Base-by-base conservation (phyloP, 805 yeast genomes). In the Yarrowia bubula region DNA sequence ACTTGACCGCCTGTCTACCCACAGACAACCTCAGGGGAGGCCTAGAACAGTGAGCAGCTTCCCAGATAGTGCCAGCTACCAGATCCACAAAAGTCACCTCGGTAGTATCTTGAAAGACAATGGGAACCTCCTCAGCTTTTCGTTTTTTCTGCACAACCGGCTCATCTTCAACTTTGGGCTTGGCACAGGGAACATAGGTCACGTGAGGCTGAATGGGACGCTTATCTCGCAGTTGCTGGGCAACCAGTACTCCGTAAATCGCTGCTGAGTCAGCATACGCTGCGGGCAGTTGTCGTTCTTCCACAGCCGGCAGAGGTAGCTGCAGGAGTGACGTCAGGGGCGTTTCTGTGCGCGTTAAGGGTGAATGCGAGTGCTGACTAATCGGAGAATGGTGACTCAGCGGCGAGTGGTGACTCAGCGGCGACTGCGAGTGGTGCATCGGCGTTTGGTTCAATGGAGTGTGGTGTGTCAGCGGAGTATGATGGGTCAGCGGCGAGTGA, bases 11-110 rank as follows among this genome's bases (percentile, higher is more conserved):
- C 43, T 71, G 71, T n/a, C 70, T 39, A 8, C 75, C 74, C 4
- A 69, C 58, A 48, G 70, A 67, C 32, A 75, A 64, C 32, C 75
- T 66, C 47, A 71, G 42, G 37, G 76, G 76, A 18, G 76, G 75
- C 10, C 68, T 66, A 13, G 64, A 53, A 55, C 74, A 67, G 46
- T 72, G 73, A 11, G 48, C 71, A 38, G 72, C 68, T 46, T 71
- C 71, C 71, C 74, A 72, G 8, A 73, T 53, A 5, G 71, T 61
- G 32, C 66, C 69, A 6, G 73, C 75, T 8, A 71, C 67, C 44
- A 70, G 69, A 28, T 64, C 66, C 17, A 67, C 68, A 15, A 68
- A 64, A 28, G 70, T 66, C 11, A 58, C 50, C 35, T 58, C 64
- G n/a, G 50, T 14, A 1, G 14, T 42, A 4, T 42, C 63, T 2